phyloP scores from a whole-genome alignment of 2,329 filamentous ascomycete species.

The Pyricularia pennisetigena region DNA sequence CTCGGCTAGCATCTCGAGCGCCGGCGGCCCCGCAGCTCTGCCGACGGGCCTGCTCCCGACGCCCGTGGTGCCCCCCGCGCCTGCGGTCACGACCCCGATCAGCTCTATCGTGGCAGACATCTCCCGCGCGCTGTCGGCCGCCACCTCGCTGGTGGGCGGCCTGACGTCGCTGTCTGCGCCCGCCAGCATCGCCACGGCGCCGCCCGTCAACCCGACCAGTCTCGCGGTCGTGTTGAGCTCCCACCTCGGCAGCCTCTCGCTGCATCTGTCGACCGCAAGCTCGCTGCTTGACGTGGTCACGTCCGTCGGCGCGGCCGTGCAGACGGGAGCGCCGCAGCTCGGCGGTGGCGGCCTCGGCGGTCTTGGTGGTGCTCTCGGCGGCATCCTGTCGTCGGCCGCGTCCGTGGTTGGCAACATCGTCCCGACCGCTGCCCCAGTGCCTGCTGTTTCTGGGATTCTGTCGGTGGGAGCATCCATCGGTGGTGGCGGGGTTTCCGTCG shows the following conservation, averaged over 20 bases:
- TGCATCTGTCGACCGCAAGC: not conserved
- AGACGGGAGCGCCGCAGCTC: not conserved
- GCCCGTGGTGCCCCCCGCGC: not conserved
- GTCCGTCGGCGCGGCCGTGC: not conserved
- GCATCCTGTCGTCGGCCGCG: not conserved
- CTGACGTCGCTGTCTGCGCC: not conserved
- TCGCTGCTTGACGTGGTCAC: not conserved
- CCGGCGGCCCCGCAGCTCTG: not conserved
- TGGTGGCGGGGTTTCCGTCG: not conserved
- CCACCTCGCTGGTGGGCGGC: not conserved
- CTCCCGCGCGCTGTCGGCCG: not conserved
- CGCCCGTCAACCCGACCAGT: not conserved
- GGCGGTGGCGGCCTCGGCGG: not conserved
- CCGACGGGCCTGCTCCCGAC: not conserved
- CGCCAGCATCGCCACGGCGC: not conserved
- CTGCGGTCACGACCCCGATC: not conserved
- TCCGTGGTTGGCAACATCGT: not conserved
- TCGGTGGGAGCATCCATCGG: not conserved
- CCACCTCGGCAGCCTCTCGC: not conserved
- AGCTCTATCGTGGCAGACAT: not conserved
- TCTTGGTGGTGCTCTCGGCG: no score
- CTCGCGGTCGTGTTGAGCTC: not conserved
- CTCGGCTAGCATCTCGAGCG: not conserved
- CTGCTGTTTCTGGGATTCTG: not conserved
- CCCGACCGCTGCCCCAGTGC: not conserved